A percentile compares a stretch with the other conserved stretches of the same genome.
Evolutionary conservation across 768 basidiomycete genomes (phyloP).

Genomic region (Pleurotus pulmonarius): DNA sequence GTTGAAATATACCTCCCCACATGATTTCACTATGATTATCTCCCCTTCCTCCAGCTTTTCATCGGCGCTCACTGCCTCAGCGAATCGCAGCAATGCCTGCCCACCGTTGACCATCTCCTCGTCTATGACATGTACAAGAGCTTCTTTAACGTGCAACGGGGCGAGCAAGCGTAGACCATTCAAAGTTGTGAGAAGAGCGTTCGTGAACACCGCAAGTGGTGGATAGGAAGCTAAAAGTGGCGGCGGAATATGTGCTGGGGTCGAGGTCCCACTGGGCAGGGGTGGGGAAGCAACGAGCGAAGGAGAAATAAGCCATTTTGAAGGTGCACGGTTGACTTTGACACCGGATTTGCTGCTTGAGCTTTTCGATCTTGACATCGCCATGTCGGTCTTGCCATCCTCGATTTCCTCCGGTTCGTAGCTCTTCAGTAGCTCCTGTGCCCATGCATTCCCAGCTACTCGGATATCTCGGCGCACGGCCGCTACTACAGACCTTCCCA

Average conservation of each 20-base stretch:
- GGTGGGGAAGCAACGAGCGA: constrained; percentile 27
- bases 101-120: constrained; percentile 53
- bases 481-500: constrained; percentile 58
- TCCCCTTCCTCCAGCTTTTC: constrained; percentile 21
- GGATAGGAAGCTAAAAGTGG: constrained; percentile 69
- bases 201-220: constrained; percentile 69
- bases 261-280: constrained; percentile 18
- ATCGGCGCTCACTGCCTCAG: constrained; percentile 14
- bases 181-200: constrained; percentile 67
- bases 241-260: constrained; percentile 61
- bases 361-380: not conserved
- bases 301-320: constrained; percentile 46
- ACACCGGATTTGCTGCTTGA: constrained; percentile 8
- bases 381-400: not conserved
- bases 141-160: constrained; percentile 56
- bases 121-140: constrained; percentile 66
- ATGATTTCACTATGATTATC: constrained; percentile 36
- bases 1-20: constrained; percentile 53
- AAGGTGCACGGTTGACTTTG: constrained; percentile 28
- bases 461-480: constrained; percentile 53
- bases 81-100: constrained; percentile 12
- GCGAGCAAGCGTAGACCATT: constrained; percentile 83
- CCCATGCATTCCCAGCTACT: constrained; percentile 36
- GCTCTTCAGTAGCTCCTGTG: constrained; percentile 20
- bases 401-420: constrained; percentile 5